Percentiles rank a stretch among this genome's conserved stretches.
Conservation (phyloP, 2,329 filamentous ascomycete species). For the Ascochyta viciae-villosae region DNA sequence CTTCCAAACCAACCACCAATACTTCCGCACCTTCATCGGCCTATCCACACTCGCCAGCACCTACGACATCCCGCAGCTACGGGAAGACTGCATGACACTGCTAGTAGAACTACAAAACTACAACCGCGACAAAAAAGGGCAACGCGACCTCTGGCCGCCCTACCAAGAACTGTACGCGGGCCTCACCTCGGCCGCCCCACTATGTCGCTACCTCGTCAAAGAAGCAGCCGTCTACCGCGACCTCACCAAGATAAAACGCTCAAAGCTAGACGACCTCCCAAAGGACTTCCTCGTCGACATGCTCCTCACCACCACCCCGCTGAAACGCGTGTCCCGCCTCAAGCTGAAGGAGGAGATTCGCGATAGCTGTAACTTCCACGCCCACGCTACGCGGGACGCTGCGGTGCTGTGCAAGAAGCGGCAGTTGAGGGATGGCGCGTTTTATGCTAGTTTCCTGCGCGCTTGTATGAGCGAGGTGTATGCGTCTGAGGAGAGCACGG, state of each 20-base stretch:
- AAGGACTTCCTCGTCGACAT: constrained; percentile 22
- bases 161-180: constrained; percentile 15
- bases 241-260: constrained; percentile 10
- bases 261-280: constrained; percentile 10
- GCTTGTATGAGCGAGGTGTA: constrained; percentile 22
- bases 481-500: constrained; percentile 12
- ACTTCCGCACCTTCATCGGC: constrained; percentile 20
- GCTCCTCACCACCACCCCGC: constrained; percentile 15
- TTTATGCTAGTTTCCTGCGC: constrained; percentile 14
- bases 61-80: constrained; percentile 22
- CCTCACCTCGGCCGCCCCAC: constrained; percentile 5
- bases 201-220: constrained; percentile 16
- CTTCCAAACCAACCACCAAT: constrained; percentile 18
- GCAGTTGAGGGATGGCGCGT: constrained; percentile 13
- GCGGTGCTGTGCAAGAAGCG: constrained; percentile 11
- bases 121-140: constrained; percentile 13
- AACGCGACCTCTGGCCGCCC: constrained; percentile 9
- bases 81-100: constrained; percentile 18
- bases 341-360: constrained; percentile 16
- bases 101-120: constrained; percentile 17
- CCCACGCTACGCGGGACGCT: constrained; percentile 3
- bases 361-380: constrained; percentile 21
- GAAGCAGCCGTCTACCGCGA: constrained; percentile 18
- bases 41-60: constrained; percentile 20
- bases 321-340: constrained; percentile 11